Percentiles rank a stretch among this genome's conserved stretches.
Evolutionary conservation across 306 rosid genomes (phyloP).

Genomic region (Amphicarpaea edgeworthii): DNA sequence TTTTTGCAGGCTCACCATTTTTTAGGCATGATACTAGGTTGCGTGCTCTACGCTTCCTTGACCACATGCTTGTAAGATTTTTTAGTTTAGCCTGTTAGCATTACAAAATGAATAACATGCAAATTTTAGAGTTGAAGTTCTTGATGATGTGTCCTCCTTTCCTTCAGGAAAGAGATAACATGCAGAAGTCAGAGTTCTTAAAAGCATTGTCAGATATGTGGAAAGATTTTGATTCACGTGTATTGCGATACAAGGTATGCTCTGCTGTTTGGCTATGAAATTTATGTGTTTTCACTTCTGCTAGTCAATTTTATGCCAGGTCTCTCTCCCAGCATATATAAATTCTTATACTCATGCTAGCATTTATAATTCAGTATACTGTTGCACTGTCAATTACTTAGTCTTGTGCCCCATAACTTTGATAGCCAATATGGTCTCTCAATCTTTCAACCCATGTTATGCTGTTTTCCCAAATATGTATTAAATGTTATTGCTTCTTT

Average conservation of each 20-base stretch:
- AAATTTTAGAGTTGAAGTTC: conserved; percentile 35
- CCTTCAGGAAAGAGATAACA: conserved; percentile 97
- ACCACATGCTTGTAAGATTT: conserved; percentile 95
- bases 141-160: conserved; percentile 39
- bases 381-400: background rate
- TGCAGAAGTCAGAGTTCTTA: conserved; percentile 97
- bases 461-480: background rate
- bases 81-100: conserved; percentile 49
- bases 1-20: conserved; percentile 85
- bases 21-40: conserved; percentile 92
- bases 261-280: conserved; percentile 45
- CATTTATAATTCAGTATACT: conserved; percentile 10
- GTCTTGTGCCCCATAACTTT: background rate
- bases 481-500: conserved; percentile 16
- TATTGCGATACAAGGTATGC: conserved; percentile 88
- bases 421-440: background rate
- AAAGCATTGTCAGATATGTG: conserved; percentile 98
- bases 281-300: conserved; percentile 35
- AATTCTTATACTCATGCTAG: background rate
- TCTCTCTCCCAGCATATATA: conserved; percentile 34
- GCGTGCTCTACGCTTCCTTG: conserved; percentile 99
- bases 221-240: conserved; percentile 99
- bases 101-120: conserved; percentile 22
- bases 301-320: conserved; percentile 26
- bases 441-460: background rate